These are phyloP conservation scores for Clausena lansium DNA, from an alignment of 345 rosid species.

Conservation along the genomic window DNA sequence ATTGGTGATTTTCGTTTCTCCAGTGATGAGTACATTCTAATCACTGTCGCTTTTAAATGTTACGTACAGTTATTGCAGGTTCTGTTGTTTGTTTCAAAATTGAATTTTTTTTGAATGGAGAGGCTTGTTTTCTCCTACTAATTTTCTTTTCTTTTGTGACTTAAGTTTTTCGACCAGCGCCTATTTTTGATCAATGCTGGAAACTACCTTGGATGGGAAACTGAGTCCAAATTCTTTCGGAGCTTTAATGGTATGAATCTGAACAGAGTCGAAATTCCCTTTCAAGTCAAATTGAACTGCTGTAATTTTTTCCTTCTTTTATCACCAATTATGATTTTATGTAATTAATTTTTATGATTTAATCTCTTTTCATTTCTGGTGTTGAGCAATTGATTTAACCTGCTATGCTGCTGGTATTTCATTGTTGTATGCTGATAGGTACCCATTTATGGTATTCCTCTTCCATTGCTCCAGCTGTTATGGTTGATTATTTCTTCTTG, in stretches of 20 bases:
- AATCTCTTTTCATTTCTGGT: background rate
- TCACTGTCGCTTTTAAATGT: background rate
- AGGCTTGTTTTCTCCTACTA: background rate
- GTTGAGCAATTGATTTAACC: background rate
- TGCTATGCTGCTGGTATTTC: background rate
- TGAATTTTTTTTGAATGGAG: background rate
- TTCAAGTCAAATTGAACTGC: background rate
- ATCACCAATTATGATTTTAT: background rate
- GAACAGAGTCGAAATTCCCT: background rate
- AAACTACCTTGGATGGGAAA: conserved; percentile 76
- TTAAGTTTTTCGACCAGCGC: conserved; percentile 41
- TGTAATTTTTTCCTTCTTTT: background rate
- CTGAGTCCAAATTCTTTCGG: conserved; percentile 57
- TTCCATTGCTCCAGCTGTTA: background rate
- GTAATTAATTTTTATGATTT: background rate
- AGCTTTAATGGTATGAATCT: conserved; percentile 88
- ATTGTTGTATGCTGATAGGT: background rate
- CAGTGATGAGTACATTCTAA: background rate
- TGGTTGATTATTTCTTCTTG: conserved; percentile 3
- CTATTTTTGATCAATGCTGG: conserved; percentile 67
- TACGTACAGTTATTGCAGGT: background rate
- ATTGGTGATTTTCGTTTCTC: background rate
- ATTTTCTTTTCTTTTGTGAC: background rate
- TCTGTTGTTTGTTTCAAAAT: background rate
- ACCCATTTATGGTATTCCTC: background rate